Evolutionary conservation across 179 eudicot genomes (phyloP).

Genomic region (Beta corolliflora): DNA sequence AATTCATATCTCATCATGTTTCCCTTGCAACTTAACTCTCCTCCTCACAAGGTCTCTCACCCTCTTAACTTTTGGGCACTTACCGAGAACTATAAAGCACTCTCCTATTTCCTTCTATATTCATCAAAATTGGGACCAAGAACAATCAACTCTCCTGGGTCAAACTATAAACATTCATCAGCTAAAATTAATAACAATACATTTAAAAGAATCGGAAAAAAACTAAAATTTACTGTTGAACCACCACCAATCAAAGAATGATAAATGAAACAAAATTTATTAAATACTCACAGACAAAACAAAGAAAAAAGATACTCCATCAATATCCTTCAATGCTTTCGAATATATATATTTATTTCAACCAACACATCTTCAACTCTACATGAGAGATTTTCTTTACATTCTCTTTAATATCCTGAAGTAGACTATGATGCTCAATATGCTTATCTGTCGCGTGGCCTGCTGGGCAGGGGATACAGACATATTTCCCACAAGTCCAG

Average conservation of each 20-base stretch:
- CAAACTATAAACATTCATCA: neutral
- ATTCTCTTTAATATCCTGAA: neutral
- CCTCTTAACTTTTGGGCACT: no score
- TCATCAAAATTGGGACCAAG: neutral
- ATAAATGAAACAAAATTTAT: neutral
- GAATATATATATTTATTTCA: neutral
- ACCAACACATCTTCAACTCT: neutral
- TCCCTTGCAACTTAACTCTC: no score
- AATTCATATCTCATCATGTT: no score
- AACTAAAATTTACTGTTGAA: no score
- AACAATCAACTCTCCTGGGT: neutral
- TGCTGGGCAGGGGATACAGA: constrained; percentile 88
- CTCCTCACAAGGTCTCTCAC: no score
- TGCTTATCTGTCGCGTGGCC: constrained; percentile 95
- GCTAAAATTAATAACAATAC: neutral
- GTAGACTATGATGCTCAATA: neutral
- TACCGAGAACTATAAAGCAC: neutral
- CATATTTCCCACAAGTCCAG: constrained; percentile 79
- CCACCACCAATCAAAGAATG: neutral
- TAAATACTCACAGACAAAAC: neutral
- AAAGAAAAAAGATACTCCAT: neutral
- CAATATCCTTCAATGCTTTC: neutral
- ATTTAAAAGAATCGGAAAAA: neutral
- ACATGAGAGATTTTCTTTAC: neutral
- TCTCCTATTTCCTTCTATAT: neutral